Percentiles rank a stretch among this genome's conserved stretches.
Conservation (phyloP, 2,329 filamentous ascomycete genomes). For the Cyphellophora europaea region DNA sequence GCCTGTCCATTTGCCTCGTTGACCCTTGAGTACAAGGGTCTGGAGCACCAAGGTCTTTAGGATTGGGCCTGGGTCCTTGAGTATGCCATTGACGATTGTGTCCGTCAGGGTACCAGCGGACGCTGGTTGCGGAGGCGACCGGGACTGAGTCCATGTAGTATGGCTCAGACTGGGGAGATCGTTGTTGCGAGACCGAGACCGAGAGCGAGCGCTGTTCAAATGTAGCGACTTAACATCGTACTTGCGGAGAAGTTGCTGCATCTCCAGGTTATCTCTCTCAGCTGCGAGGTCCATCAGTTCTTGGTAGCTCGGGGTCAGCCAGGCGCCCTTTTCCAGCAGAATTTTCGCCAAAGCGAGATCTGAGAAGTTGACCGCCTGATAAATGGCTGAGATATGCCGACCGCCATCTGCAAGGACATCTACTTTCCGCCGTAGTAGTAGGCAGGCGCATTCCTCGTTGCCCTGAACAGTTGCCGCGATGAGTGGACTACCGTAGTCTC, state of each 20-base stretch:
- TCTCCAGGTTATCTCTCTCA: slow-evolving; percentile 8
- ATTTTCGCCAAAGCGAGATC: slow-evolving; percentile 8
- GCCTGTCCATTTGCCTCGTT: slow-evolving; percentile 10
- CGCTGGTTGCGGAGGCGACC: not conserved
- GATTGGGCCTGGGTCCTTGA: not conserved
- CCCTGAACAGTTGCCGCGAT: slow-evolving; percentile 11
- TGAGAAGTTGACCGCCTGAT: slow-evolving; percentile 11
- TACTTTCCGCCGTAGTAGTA: slow-evolving; percentile 8
- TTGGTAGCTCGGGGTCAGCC: slow-evolving; percentile 12
- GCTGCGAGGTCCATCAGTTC: slow-evolving; percentile 14
- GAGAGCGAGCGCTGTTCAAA: slow-evolving; percentile 5
- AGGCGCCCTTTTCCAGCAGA: slow-evolving; percentile 15
- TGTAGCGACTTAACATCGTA: slow-evolving; percentile 12
- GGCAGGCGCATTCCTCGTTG: slow-evolving; percentile 4
- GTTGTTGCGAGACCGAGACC: slow-evolving; percentile 1
- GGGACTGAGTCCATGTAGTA: not conserved
- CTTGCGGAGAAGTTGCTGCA: slow-evolving; percentile 8
- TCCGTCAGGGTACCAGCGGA: too few species aligned
- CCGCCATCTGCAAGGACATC: slow-evolving; percentile 9
- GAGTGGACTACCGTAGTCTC: slow-evolving; percentile 12
- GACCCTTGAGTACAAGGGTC: slow-evolving; percentile 6
- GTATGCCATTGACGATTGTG: not conserved
- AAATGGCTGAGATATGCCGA: slow-evolving; percentile 12
- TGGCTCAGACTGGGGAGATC: not conserved
- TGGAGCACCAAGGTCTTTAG: slow-evolving; percentile 1